A percentile compares a stretch with the other conserved stretches of the same genome.
phyloP scores from a whole-genome alignment of 257 asterid species.

The Oldenlandia corymbosa region DNA sequence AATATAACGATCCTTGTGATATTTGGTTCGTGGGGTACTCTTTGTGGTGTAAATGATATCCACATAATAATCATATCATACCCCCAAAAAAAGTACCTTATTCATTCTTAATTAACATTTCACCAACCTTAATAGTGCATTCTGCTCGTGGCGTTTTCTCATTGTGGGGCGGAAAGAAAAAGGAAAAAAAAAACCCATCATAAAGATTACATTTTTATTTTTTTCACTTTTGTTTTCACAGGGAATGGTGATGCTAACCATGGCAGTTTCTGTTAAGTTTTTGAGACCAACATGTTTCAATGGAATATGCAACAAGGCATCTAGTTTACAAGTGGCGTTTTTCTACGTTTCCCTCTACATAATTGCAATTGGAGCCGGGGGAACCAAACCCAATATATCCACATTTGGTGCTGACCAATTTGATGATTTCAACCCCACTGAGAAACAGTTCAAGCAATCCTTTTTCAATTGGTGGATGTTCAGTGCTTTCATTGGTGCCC shows the following conservation, averaged over 20 bases:
- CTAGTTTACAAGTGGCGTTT: constrained; percentile 47
- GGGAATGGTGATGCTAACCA: constrained; percentile 81
- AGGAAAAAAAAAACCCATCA: too few relatives aligned
- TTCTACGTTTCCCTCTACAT: constrained; percentile 74
- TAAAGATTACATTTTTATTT: too few relatives aligned
- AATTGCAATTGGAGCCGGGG: constrained; percentile 84
- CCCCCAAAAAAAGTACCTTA: too few relatives aligned
- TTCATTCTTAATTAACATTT: background rate
- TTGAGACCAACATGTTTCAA: constrained; percentile 55
- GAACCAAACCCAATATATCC: constrained; percentile 86
- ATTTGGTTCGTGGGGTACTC: constrained; percentile 8
- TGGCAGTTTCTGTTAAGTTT: constrained; percentile 61
- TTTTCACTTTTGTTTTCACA: too few relatives aligned
- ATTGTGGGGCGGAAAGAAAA: background rate
- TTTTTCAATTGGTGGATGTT: constrained; percentile 98
- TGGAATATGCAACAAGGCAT: constrained; percentile 69
- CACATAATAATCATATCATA: background rate
- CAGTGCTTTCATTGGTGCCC: constrained; percentile 66
- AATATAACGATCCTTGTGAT: background rate
- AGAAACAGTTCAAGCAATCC: constrained; percentile 62
- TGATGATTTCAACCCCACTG: constrained; percentile 59
- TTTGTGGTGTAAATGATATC: background rate
- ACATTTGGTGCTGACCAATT: constrained; percentile 93
- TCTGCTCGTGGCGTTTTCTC: background rate
- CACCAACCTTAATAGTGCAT: background rate